A percentile compares a stretch with the other conserved stretches of the same genome.
Evolutionary conservation across 75 land plant species (phyloP).

Genomic region (Pseudotsuga menziesii): DNA sequence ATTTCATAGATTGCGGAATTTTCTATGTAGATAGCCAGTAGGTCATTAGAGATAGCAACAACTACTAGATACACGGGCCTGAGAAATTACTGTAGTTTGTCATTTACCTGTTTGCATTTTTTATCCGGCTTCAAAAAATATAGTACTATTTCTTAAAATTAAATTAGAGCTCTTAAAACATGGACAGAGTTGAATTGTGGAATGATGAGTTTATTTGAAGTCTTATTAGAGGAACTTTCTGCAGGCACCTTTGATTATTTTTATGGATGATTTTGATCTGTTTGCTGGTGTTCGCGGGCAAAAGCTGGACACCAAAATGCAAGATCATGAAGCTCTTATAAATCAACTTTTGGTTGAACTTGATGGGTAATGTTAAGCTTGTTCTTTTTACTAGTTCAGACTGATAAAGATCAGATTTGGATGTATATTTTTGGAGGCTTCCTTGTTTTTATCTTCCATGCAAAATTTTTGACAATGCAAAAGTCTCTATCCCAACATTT

Average conservation of each 20-base stretch:
- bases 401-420: too few relatives aligned
- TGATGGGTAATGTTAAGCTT: slow-evolving; percentile 72
- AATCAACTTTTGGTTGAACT: slow-evolving; percentile 99
- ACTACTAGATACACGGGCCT: too few relatives aligned
- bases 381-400: too few relatives aligned
- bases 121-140: not conserved
- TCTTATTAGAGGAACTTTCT: slow-evolving; percentile 4
- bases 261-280: slow-evolving; percentile 84
- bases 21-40: not conserved
- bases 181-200: not conserved
- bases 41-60: not conserved
- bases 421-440: too few relatives aligned
- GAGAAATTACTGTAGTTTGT: not conserved
- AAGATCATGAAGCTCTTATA: slow-evolving; percentile 79
- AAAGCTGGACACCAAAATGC: slow-evolving; percentile 48
- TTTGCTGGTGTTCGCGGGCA: slow-evolving; percentile 91
- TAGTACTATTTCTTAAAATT: not conserved
- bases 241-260: slow-evolving; percentile 91
- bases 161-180: not conserved
- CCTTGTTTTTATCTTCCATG: too few relatives aligned
- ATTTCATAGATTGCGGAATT: not conserved
- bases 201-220: not conserved
- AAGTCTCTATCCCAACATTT: too few relatives aligned
- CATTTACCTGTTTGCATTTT: not conserved
- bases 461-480: too few relatives aligned